Percentiles rank a stretch among this genome's conserved stretches.
Evolutionary conservation across 805 yeast genomes (phyloP).

Genomic region (Lipomyces chichibuensis): DNA sequence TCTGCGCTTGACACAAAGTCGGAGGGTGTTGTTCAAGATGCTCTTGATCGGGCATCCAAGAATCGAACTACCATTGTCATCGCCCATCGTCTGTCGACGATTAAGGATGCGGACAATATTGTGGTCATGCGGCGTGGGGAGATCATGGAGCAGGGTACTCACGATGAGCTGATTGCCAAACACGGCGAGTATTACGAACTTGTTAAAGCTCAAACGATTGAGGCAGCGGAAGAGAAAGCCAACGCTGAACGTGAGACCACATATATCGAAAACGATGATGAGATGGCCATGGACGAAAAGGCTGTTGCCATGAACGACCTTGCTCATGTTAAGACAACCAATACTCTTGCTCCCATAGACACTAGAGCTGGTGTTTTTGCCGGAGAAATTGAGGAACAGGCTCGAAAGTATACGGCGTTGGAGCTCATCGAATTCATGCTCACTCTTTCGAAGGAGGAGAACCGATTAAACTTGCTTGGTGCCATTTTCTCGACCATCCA

Average conservation of each 20-base stretch:
- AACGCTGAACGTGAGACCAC: constrained; percentile 11
- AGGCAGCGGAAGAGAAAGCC: constrained; percentile 17
- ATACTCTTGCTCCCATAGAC: not conserved
- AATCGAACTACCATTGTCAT: constrained; percentile 54
- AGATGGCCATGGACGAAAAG: constrained; percentile 8
- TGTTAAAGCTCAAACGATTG: constrained; percentile 41
- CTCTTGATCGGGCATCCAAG: constrained; percentile 46
- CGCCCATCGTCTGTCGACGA: constrained; percentile 57
- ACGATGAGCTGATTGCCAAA: constrained; percentile 40
- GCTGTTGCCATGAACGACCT: constrained; percentile 9
- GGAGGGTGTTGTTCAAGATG: constrained; percentile 62
- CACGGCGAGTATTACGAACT: constrained; percentile 39
- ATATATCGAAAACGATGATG: not conserved
- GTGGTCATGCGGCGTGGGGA: constrained; percentile 51
- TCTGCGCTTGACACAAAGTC: constrained; percentile 66
- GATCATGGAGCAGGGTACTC: constrained; percentile 51
- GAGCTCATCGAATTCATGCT: constrained; percentile 31
- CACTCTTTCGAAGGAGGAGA: constrained; percentile 19
- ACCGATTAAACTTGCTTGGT: constrained; percentile 27
- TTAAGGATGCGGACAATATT: constrained; percentile 53
- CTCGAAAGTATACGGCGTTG: constrained; percentile 6
- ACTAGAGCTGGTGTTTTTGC: constrained; percentile 6
- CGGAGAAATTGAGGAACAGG: constrained; percentile 19
- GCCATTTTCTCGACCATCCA: constrained; percentile 30
- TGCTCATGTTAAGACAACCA: not conserved